phyloP scores from a whole-genome alignment of 495 filamentous ascomycete genomes.

The Platismatia glauca region DNA sequence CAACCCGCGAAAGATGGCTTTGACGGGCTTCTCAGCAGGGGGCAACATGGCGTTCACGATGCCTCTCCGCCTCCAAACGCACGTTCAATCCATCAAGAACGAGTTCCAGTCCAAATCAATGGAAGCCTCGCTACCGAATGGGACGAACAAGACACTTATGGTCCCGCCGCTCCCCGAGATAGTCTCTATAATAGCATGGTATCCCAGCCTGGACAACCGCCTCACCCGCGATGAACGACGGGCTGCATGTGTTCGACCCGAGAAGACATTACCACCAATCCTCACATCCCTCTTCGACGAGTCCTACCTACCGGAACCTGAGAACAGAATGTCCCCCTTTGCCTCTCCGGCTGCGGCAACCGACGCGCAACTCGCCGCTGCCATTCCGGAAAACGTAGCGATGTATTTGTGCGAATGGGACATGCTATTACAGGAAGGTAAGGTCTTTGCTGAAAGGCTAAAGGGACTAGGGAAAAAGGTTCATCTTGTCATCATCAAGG shows the following conservation, averaged over 20 bases:
- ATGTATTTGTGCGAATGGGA: slow-evolving; percentile 86
- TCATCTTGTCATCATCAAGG: slow-evolving; percentile 59
- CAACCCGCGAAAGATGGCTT: no score
- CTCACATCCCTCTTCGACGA: slow-evolving; percentile 84
- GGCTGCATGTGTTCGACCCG: slow-evolving; percentile 50
- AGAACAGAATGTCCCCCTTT: slow-evolving; percentile 46
- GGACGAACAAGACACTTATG: background rate
- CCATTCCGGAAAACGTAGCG: slow-evolving; percentile 55
- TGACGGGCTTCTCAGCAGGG: no score
- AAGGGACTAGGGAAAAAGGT: slow-evolving; percentile 57
- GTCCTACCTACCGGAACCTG: slow-evolving; percentile 56
- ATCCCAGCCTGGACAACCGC: slow-evolving; percentile 79
- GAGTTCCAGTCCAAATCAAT: slow-evolving; percentile 2
- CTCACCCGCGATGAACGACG: slow-evolving; percentile 65
- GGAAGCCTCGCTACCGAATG: background rate
- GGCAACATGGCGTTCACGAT: slow-evolving; percentile 80
- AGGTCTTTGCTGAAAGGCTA: slow-evolving; percentile 57
- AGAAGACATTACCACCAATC: slow-evolving; percentile 62
- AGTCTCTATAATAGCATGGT: slow-evolving; percentile 62
- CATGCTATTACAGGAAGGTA: slow-evolving; percentile 73
- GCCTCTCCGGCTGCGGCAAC: slow-evolving; percentile 55
- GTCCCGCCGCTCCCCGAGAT: slow-evolving; percentile 26
- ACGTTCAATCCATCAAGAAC: slow-evolving; percentile 23
- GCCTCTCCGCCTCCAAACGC: slow-evolving; percentile 53
- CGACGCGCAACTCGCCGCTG: slow-evolving; percentile 39